Conservation (phyloP, 176 grass and related monocot species). For the Saccharum officinarum region DNA sequence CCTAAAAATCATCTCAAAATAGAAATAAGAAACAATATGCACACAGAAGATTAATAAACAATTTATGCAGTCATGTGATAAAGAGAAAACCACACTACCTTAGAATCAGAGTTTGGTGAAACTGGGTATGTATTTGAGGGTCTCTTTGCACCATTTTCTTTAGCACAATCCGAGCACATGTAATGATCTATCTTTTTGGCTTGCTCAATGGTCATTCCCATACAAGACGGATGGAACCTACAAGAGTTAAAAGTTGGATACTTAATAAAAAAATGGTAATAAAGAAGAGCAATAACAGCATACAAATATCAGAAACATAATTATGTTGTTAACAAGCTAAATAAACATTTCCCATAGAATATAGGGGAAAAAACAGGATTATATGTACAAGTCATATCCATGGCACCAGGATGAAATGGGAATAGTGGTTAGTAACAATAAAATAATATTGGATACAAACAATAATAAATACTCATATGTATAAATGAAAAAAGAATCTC, state of each 20-base stretch:
- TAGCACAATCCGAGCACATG: constrained; percentile 67
- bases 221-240: constrained; percentile 97
- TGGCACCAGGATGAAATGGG: constrained; percentile 11
- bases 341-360: neutral
- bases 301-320: constrained; percentile 26
- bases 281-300: constrained; percentile 22
- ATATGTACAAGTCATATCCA: constrained; percentile 13
- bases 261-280: constrained; percentile 12
- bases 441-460: neutral
- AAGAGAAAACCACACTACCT: constrained; percentile 42
- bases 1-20: neutral
- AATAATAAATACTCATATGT: neutral
- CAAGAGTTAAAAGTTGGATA: constrained; percentile 20
- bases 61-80: neutral
- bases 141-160: constrained; percentile 77
- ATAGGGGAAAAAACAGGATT: neutral
- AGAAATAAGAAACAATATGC: constrained; percentile 10
- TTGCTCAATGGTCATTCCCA: constrained; percentile 90
- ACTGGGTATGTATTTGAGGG: constrained; percentile 51
- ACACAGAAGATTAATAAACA: constrained; percentile 21
- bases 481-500: neutral
- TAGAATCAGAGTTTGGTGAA: constrained; percentile 58
- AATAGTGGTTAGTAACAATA: neutral
- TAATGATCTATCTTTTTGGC: constrained; percentile 84
- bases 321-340: neutral